phyloP scores from a whole-genome alignment of 2,329 filamentous ascomycete genomes.

The Fulvia fulva region DNA sequence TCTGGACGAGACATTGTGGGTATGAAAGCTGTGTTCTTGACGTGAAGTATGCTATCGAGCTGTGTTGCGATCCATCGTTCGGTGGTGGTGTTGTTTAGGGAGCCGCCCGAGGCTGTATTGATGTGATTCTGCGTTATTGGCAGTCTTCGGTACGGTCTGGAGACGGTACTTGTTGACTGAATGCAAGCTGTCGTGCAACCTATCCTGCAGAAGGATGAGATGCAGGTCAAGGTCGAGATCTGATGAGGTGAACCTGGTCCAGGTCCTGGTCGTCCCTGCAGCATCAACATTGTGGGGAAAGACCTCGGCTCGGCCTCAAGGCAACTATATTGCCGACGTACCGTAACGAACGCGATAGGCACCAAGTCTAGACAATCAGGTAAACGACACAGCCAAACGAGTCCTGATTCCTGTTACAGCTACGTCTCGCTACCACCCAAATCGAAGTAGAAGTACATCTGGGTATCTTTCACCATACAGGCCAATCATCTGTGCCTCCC shows the following conservation, averaged over 20 bases:
- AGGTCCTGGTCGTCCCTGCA: neutral
- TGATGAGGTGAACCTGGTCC: neutral
- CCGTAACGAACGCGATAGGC: neutral
- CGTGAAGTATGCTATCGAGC: neutral
- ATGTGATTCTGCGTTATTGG: neutral
- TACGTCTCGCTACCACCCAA: neutral
- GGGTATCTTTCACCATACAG: constrained; percentile 4
- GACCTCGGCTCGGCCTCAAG: neutral
- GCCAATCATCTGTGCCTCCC: neutral
- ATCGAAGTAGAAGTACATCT: neutral
- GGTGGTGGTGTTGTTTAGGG: neutral
- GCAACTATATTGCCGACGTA: neutral
- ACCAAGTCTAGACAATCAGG: neutral
- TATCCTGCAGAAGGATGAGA: neutral
- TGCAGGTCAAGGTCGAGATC: neutral
- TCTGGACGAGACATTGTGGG: constrained; percentile 6
- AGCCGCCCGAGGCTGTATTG: neutral
- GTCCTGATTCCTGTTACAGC: neutral
- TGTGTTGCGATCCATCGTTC: neutral
- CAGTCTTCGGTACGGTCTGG: neutral
- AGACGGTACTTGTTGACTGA: neutral
- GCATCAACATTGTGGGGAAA: neutral
- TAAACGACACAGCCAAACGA: neutral
- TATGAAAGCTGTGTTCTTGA: neutral
- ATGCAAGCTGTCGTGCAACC: neutral